A percentile compares a stretch with the other conserved stretches of the same genome.
phyloP scores from a whole-genome alignment of 2,329 filamentous ascomycete genomes.

The Pseudocercospora macadamiae region DNA sequence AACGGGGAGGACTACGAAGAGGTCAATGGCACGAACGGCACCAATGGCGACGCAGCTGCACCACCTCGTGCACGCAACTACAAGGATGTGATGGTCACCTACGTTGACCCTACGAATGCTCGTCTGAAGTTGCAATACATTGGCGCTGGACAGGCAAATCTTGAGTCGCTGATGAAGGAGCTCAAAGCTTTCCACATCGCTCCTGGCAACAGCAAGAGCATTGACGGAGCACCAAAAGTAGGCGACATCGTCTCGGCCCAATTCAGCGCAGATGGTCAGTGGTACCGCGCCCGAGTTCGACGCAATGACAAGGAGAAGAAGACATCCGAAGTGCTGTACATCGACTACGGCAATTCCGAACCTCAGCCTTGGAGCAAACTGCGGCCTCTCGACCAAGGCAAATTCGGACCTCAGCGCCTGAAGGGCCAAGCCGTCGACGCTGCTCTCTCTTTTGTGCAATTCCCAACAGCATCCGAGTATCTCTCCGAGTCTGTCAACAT shows the following conservation, averaged over 20 bases:
- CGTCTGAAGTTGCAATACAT: constrained; percentile 90
- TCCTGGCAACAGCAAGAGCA: constrained; percentile 72
- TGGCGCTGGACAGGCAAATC: constrained; percentile 78
- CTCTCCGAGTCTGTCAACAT: constrained; percentile 76
- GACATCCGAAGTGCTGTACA: constrained; percentile 86
- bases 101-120: constrained; percentile 75
- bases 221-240: constrained; percentile 75
- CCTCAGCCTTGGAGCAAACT: constrained; percentile 82
- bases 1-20: constrained; percentile 45
- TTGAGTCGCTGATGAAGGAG: constrained; percentile 85
- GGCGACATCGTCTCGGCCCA: constrained; percentile 90
- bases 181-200: constrained; percentile 92
- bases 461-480: constrained; percentile 81
- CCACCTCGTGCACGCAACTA: constrained; percentile 79
- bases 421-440: constrained; percentile 87
- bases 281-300: constrained; percentile 91
- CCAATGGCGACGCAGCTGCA: constrained; percentile 53
- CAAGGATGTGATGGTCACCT: constrained; percentile 88
- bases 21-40: constrained; percentile 49
- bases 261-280: constrained; percentile 86
- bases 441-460: constrained; percentile 83
- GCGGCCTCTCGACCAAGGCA: constrained; percentile 74
- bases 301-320: constrained; percentile 90
- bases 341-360: constrained; percentile 96
- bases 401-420: constrained; percentile 80